A percentile compares a stretch with the other conserved stretches of the same genome.
Conservation (phyloP, 129 eudicot species). For the Arctium lappa region DNA sequence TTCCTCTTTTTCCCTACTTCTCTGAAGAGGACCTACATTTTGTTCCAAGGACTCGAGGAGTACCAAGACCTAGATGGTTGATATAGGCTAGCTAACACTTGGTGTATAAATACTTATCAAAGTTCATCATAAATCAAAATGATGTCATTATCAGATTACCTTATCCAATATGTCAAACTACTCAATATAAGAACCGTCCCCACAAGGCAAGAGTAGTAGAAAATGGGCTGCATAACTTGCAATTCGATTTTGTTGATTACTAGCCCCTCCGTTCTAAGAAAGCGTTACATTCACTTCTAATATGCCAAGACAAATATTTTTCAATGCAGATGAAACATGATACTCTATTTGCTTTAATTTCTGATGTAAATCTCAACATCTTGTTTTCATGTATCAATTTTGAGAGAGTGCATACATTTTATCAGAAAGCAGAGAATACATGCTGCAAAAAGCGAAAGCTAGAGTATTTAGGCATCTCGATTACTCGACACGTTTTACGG, state of each 20-base stretch:
- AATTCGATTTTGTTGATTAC: background rate
- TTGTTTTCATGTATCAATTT: background rate
- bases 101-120: background rate
- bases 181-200: background rate
- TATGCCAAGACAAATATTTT: background rate
- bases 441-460: background rate
- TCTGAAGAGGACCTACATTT: background rate
- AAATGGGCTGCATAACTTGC: background rate
- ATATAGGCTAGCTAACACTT: background rate
- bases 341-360: background rate
- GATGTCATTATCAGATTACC: background rate
- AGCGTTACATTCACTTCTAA: background rate
- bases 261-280: background rate
- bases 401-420: background rate
- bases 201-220: background rate
- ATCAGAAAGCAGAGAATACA: background rate
- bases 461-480: background rate
- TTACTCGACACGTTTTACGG: background rate
- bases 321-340: background rate
- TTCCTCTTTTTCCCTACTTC: background rate
- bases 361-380: background rate
- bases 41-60: background rate
- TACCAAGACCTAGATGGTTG: background rate
- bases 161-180: background rate
- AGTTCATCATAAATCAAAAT: background rate